Evolutionary conservation across 345 rosid species (phyloP).

Genomic region (Syzygium aromaticum): DNA sequence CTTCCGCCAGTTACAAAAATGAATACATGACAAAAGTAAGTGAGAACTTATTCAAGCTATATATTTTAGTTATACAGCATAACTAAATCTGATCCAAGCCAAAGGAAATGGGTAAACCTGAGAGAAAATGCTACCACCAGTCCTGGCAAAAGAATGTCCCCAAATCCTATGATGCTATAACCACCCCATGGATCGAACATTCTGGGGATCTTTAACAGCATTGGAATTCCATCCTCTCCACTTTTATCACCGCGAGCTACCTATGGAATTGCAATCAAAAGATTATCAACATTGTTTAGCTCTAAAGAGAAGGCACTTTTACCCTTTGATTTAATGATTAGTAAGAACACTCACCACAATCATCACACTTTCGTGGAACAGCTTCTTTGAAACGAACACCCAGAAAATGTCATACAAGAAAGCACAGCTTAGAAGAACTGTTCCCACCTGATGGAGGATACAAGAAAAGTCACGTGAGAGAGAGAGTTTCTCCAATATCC

Average conservation of each 20-base stretch:
- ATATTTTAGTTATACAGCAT: neutral
- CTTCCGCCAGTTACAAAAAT: neutral
- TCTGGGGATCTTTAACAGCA: conserved; percentile 93
- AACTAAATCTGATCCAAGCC: neutral
- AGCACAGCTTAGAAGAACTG: conserved; percentile 93
- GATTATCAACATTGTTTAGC: neutral
- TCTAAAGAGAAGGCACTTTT: neutral
- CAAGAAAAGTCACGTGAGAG: neutral
- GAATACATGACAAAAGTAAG: neutral
- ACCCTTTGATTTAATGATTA: neutral
- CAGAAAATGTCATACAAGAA: conserved; percentile 97
- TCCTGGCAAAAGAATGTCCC: conserved; percentile 97
- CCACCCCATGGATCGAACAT: conserved; percentile 99
- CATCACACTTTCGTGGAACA: conserved; percentile 98
- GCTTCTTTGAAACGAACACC: conserved; percentile 93
- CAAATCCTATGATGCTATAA: conserved; percentile 94
- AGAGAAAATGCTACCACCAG: conserved; percentile 83
- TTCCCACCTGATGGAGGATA: conserved; percentile 61
- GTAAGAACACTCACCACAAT: conserved; percentile 66
- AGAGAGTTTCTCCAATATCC: neutral
- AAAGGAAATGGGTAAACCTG: conserved; percentile 38
- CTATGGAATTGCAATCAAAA: conserved; percentile 16
- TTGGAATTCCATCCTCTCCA: conserved; percentile 97
- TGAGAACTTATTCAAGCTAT: neutral
- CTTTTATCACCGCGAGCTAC: conserved; percentile 97